Evolutionary conservation across 1,284 basidiomycete species (phyloP).

Genomic region (Fomitopsis betulina): DNA sequence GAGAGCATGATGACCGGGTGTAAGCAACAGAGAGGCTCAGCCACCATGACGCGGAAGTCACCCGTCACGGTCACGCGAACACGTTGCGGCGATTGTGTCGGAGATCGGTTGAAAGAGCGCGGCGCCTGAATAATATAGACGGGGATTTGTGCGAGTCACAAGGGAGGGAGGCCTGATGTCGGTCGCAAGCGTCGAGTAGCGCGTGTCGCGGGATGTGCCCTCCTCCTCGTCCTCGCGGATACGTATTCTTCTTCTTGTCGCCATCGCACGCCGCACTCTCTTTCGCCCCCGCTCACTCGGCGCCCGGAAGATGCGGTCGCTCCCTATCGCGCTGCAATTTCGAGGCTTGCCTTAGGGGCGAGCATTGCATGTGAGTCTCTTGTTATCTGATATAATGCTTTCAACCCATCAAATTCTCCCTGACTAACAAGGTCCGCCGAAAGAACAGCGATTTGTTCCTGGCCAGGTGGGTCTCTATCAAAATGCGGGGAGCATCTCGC

Average conservation of each 20-base stretch:
- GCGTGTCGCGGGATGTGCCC: not conserved
- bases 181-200: not conserved
- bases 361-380: conserved; percentile 8
- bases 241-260: not conserved
- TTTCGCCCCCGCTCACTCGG: not conserved
- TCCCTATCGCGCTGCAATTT: not conserved
- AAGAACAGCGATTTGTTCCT: conserved; percentile 3
- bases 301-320: not conserved
- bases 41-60: conserved; percentile 1
- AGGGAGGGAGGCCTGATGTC: not conserved
- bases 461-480: conserved; percentile 7
- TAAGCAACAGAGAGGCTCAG: conserved; percentile 1
- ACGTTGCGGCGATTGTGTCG: conserved; percentile 10
- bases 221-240: not conserved
- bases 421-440: conserved; percentile 10
- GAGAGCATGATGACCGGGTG: not conserved
- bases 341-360: not conserved
- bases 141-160: not conserved
- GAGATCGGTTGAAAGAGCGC: conserved; percentile 10
- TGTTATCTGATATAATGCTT: conserved; percentile 11
- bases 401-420: conserved; percentile 6
- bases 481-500: not conserved
- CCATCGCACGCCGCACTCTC: not conserved
- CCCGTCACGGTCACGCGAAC: conserved; percentile 1
- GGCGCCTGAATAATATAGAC: not conserved